Base-by-base conservation (phyloP, 228 moss, liverwort and hornwort species). In the Sphagnum fallax region DNA sequence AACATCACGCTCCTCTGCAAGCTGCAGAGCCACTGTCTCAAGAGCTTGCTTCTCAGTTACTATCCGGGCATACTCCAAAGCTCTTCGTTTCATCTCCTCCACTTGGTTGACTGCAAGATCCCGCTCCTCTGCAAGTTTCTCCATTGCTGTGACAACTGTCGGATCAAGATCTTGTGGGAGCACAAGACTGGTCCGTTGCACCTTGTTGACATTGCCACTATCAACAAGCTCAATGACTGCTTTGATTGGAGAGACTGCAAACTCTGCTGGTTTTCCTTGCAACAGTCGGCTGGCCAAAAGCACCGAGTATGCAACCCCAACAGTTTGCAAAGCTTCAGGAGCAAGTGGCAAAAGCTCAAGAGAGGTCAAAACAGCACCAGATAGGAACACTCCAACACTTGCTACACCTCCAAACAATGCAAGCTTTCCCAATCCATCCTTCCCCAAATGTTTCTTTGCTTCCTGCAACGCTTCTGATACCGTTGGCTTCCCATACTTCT, bases 21-120 rank as follows among this genome's bases (percentile, higher is more conserved):
- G 82, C 78, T 97, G 88, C 72, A 97, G 66, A 0, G 96, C 81
- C 69, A 97, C 96, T 6, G 88, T 85, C 70, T 96, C 96, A 0
- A 96, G 72, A 0, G 96, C 93, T 67, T 88, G 83, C 55, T 87
- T 97, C 71, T 97, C 89, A 6, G 83, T 69, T 6, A 83, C 65
- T 50, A 82, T 73, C 69, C 74, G 84, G 3, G 89, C 73, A 71
- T 73, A 80, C 67, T 82, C 74, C 0, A 69, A 68, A 3, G 86
- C 77, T 63, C 74, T 71, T 60, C 68, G 74, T 71, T 70, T 87
- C 84, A 91, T 76, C 66, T 91, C 79, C 79, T 79, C 83, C 82
- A 80, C 83, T 82, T 90, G 79, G 62, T 84, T 86, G 49, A 93
- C 79, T 10, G 88, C 84, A 47, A 63, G 14, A 69, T 93, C 93